Percentiles rank a stretch among this genome's conserved stretches.
Conservation (phyloP, 257 asterid species). For the Paulownia fortunei region DNA sequence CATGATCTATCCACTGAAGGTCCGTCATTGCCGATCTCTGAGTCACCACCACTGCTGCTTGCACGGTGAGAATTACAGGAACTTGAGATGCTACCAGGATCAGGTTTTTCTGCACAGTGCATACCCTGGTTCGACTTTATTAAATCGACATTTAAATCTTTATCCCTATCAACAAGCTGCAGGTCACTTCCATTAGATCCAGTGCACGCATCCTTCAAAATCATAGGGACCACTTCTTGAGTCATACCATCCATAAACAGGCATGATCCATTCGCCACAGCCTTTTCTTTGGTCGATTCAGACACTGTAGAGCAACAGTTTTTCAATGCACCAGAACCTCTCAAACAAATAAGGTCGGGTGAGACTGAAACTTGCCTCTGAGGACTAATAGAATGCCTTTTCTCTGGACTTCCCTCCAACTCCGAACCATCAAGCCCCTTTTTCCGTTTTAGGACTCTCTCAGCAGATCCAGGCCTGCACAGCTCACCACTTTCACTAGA, state of each 20-base stretch:
- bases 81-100: conserved; percentile 36
- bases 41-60: conserved; percentile 24
- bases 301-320: conserved; percentile 36
- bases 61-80: conserved; percentile 26
- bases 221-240: conserved; percentile 22
- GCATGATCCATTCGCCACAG: conserved; percentile 25
- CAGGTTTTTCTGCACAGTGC: conserved; percentile 38
- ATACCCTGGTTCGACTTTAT: conserved; percentile 22
- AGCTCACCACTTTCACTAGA: conserved; percentile 45
- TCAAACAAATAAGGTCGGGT: conserved; percentile 60
- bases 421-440: conserved; percentile 56
- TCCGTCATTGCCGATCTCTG: conserved; percentile 35
- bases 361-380: conserved; percentile 58
- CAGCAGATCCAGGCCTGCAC: conserved; percentile 53
- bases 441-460: conserved; percentile 56
- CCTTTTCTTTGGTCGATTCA: conserved; percentile 34
- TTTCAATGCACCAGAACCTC: conserved; percentile 35
- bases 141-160: conserved; percentile 22
- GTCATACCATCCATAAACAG: background rate
- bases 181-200: conserved; percentile 16
- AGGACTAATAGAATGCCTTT: conserved; percentile 66
- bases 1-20: conserved; percentile 34
- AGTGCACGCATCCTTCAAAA: background rate
- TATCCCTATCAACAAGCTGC: conserved; percentile 31
- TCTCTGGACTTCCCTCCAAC: conserved; percentile 50